phyloP scores from a whole-genome alignment of 805 yeast genomes.

The Candida namnaoensis region DNA sequence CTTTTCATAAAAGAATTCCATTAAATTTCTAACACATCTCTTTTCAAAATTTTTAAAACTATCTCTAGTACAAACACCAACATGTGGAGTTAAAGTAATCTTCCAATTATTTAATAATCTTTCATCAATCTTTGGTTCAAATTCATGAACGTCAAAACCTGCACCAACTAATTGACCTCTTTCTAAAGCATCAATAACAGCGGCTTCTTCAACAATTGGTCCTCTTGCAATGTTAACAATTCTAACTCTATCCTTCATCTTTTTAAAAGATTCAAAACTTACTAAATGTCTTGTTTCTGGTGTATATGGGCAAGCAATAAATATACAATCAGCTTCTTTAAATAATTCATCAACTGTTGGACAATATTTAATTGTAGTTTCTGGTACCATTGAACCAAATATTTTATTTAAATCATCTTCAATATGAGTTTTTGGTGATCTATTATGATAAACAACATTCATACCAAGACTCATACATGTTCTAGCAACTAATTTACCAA shows the following conservation, averaged over 20 bases:
- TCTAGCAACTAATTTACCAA: constrained; percentile 33
- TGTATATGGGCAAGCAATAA: constrained; percentile 30
- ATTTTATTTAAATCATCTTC: constrained; percentile 31
- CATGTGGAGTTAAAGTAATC: constrained; percentile 28
- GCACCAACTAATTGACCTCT: constrained; percentile 32
- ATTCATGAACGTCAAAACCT: constrained; percentile 34
- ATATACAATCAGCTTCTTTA: constrained; percentile 21
- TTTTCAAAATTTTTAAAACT: constrained; percentile 28
- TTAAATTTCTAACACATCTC: constrained; percentile 26
- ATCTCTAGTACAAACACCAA: constrained; percentile 26
- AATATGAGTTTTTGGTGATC: constrained; percentile 21
- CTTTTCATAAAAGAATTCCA: constrained; percentile 26
- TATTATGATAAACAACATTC: constrained; percentile 33
- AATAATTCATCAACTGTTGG: constrained; percentile 17
- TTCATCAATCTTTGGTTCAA: constrained; percentile 28
- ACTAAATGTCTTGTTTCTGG: constrained; percentile 28
- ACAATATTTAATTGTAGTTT: constrained; percentile 22
- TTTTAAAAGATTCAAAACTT: constrained; percentile 18
- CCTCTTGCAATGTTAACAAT: constrained; percentile 29
- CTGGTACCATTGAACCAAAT: background rate
- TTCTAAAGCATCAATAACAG: constrained; percentile 29
- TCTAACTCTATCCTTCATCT: constrained; percentile 21
- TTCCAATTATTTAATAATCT: constrained; percentile 24
- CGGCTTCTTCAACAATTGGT: constrained; percentile 29
- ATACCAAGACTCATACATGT: constrained; percentile 34